Conservation (phyloP, 2,329 filamentous ascomycete genomes). For the Cladosporium sp. region DNA sequence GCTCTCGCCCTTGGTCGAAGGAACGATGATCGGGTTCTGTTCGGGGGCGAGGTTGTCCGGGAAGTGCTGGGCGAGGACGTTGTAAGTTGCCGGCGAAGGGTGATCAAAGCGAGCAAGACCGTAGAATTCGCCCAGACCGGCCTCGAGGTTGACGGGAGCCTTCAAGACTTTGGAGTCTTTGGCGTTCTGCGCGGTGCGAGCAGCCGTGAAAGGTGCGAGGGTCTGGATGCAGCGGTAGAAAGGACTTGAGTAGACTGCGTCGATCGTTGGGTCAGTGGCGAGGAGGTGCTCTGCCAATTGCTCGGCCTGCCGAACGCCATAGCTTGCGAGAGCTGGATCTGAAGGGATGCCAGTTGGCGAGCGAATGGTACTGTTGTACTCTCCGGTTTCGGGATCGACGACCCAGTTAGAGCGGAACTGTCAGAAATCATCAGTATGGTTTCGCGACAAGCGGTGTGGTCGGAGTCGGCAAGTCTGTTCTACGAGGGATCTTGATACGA, state of each 20-base stretch:
- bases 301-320: slow-evolving; percentile 80
- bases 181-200: slow-evolving; percentile 40
- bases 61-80: slow-evolving; percentile 67
- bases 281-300: slow-evolving; percentile 70
- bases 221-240: slow-evolving; percentile 90
- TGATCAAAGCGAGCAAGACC: slow-evolving; percentile 83
- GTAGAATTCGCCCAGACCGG: slow-evolving; percentile 77
- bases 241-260: slow-evolving; percentile 77
- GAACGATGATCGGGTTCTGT: slow-evolving; percentile 59
- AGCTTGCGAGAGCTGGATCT: slow-evolving; percentile 82
- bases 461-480: background rate
- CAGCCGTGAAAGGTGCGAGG: slow-evolving; percentile 66
- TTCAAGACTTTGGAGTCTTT: slow-evolving; percentile 18
- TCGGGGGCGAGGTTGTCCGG: slow-evolving; percentile 54
- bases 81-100: slow-evolving; percentile 69
- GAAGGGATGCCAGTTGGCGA: slow-evolving; percentile 86
- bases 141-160: slow-evolving; percentile 38
- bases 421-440: slow-evolving; percentile 1
- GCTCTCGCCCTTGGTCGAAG: slow-evolving; percentile 74
- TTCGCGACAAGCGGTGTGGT: slow-evolving; percentile 1
- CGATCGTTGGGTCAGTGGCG: slow-evolving; percentile 64
- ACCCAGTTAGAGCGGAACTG: slow-evolving; percentile 91
- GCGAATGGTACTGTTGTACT: slow-evolving; percentile 70
- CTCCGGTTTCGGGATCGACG: slow-evolving; percentile 76
- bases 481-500: background rate